A percentile compares a stretch with the other conserved stretches of the same genome.
These are phyloP conservation scores for Kurtzmaniella quercitrusa DNA, from an alignment of 1,139 yeast species.

Conservation along the genomic window DNA sequence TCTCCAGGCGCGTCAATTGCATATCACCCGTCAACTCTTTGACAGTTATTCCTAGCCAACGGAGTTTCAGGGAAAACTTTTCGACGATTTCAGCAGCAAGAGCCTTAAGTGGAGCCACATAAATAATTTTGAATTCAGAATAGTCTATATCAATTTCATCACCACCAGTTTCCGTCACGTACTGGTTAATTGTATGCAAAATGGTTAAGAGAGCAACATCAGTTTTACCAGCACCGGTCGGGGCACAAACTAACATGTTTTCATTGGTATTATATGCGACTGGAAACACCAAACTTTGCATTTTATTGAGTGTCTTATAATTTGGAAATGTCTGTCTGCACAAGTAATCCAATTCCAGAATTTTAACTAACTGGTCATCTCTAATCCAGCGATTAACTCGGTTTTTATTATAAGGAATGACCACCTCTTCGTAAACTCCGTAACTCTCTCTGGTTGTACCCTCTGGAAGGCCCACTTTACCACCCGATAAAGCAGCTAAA, in stretches of 20 bases:
- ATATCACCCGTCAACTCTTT: conserved; percentile 95
- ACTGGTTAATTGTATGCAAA: conserved; percentile 75
- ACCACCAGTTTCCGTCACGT: conserved; percentile 44
- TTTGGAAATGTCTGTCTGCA: conserved; percentile 84
- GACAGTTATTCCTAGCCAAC: conserved; percentile 82
- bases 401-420: conserved; percentile 70
- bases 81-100: conserved; percentile 96
- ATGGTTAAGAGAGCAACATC: conserved; percentile 90
- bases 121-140: conserved; percentile 83
- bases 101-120: conserved; percentile 95
- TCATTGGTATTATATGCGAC: conserved; percentile 92
- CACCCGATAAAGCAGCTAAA: conserved; percentile 74
- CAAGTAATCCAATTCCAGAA: conserved; percentile 64
- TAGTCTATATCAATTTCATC: conserved; percentile 64
- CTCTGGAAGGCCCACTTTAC: conserved; percentile 70
- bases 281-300: conserved; percentile 90
- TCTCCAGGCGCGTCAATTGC: conserved; percentile 85
- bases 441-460: conserved; percentile 71
- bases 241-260: conserved; percentile 97
- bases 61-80: conserved; percentile 72
- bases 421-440: conserved; percentile 74
- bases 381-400: conserved; percentile 43
- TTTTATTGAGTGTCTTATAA: conserved; percentile 73
- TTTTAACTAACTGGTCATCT: conserved; percentile 52
- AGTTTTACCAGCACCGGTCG: conserved; percentile 99